Base-by-base conservation (phyloP, 2,329 filamentous ascomycete genomes). In the Paraphaeosphaeria minitans region DNA sequence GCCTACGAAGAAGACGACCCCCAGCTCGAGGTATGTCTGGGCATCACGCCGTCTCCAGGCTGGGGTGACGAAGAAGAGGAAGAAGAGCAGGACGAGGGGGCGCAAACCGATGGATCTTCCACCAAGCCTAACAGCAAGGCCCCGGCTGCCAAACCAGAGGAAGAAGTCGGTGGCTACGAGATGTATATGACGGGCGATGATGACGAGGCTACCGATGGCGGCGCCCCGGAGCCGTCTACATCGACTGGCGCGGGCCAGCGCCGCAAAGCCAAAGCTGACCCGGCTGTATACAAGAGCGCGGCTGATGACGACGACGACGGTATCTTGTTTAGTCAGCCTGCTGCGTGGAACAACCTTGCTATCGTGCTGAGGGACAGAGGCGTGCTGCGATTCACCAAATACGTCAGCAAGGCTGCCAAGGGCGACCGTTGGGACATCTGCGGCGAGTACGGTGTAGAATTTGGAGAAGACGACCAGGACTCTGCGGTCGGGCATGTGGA, bases 341-440 rank as follows among this genome's bases (percentile, higher is more conserved):
- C 89, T 1, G 81, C 82, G 8, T 99, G 95, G 95, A 98, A 98
- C 77, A 92, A 90, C 64, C 83, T 99, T 81, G 93, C 89, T 64
- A 87, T 99, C 65, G 95, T 98, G 33, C 81, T 98, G 66, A 85
- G 95, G 58, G 95, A 99, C 74, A 87, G 86, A 66, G 93, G 92
- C 14, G 89, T 90, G 14, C 82, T 99, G 72, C 89, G 92, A 75
- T 99, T 99, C 74, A 93, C 98, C 71, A 99, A 98, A 82, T 99
- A 98, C 76, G 90, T 99, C 22, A 96, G 90, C 77, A 83, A 83
- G 59, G 86, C 84, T 52, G 95, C 95, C 8, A 86, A 86, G 71
- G 95, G 95, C 0, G 95, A 98, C 78, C 84, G 95, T 45, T 98
- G 93, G 92, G 95, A 99, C 79, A 83, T 98, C 51, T 89, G 87